Conservation (phyloP, 371 early-diverging fungal genomes). For the Mucor velutinosus region DNA sequence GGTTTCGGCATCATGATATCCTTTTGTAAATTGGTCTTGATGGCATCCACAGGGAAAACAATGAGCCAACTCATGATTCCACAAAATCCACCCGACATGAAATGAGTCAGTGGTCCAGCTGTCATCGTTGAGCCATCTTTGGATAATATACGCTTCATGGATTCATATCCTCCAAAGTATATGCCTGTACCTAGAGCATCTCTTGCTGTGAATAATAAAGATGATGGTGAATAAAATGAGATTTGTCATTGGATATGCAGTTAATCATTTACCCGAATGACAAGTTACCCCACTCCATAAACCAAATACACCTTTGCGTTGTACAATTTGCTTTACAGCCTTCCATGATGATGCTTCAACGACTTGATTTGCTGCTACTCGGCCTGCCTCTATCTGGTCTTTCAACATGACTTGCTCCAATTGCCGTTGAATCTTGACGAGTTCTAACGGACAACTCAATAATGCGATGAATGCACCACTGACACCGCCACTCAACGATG, state of each 20-base stretch:
- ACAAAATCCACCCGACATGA: constrained; percentile 75
- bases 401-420: constrained; percentile 63
- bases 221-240: neutral
- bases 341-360: constrained; percentile 42
- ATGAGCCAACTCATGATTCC: constrained; percentile 80
- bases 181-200: constrained; percentile 77
- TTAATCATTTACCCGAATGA: constrained; percentile 36
- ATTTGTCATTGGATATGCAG: neutral
- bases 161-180: constrained; percentile 79
- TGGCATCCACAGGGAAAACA: constrained; percentile 78
- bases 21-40: constrained; percentile 77
- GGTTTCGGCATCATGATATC: constrained; percentile 61
- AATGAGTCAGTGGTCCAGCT: constrained; percentile 64
- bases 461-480: constrained; percentile 71
- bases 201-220: constrained; percentile 29
- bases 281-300: constrained; percentile 47
- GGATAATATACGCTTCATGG: constrained; percentile 63
- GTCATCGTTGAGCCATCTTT: constrained; percentile 20
- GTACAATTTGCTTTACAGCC: constrained; percentile 51
- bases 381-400: constrained; percentile 24
- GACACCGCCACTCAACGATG: constrained; percentile 63
- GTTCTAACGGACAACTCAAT: constrained; percentile 75
- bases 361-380: neutral
- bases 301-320: constrained; percentile 42
- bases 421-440: constrained; percentile 82